phyloP scores from a whole-genome alignment of 257 asterid genomes.

The Asclepias syriaca region DNA sequence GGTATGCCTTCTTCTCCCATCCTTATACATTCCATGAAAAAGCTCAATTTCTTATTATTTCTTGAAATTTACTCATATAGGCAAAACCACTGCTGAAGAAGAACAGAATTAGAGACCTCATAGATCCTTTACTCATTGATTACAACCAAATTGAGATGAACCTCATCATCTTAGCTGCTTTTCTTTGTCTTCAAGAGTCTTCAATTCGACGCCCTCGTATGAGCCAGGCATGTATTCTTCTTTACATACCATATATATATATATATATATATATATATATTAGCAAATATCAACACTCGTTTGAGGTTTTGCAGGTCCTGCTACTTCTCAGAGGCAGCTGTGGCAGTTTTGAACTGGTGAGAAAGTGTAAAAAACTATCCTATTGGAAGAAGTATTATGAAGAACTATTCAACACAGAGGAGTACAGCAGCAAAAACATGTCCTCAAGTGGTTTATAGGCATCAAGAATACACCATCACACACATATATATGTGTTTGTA shows the following conservation, averaged over 20 bases:
- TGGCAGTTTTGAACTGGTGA: slow-evolving; percentile 73
- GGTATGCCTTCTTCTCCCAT: slow-evolving; percentile 40
- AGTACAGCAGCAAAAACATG: slow-evolving; percentile 23
- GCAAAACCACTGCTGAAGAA: slow-evolving; percentile 87
- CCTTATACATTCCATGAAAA: too few relatives aligned
- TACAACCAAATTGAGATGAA: slow-evolving; percentile 62
- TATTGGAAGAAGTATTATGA: slow-evolving; percentile 82
- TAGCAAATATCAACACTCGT: too few relatives aligned
- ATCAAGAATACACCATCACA: slow-evolving; percentile 4
- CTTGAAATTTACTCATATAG: slow-evolving; percentile 21
- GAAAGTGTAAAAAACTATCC: slow-evolving; percentile 59
- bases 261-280: too few relatives aligned
- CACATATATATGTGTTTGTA: too few relatives aligned
- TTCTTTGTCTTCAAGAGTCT: slow-evolving; percentile 80
- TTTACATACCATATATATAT: background rate
- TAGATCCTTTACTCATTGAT: slow-evolving; percentile 64
- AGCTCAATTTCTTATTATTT: background rate
- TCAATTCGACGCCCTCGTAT: slow-evolving; percentile 71
- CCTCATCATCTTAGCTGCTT: slow-evolving; percentile 71
- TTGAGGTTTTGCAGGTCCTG: slow-evolving; percentile 40
- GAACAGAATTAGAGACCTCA: slow-evolving; percentile 70
- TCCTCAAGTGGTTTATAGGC: slow-evolving; percentile 17
- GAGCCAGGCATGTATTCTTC: slow-evolving; percentile 56
- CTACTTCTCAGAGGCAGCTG: slow-evolving; percentile 79
- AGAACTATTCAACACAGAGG: slow-evolving; percentile 73